phyloP scores from a whole-genome alignment of 2,329 filamentous ascomycete genomes.

The Stachybotrys chartarum region DNA sequence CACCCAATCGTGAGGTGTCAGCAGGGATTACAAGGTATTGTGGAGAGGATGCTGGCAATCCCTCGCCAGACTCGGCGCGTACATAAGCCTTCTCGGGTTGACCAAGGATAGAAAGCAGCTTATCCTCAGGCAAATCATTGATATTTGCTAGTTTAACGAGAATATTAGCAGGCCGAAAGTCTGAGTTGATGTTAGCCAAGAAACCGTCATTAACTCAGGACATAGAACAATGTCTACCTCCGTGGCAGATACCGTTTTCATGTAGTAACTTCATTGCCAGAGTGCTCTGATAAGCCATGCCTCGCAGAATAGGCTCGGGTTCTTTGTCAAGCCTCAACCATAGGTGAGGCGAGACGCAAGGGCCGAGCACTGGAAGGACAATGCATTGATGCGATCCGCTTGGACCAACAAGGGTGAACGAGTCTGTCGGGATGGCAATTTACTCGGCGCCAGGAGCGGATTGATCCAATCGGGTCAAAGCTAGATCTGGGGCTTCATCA shows the following conservation, averaged over 20 bases:
- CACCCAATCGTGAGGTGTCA: background rate
- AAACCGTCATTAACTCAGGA: too few species aligned
- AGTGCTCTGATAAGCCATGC: conserved; percentile 10
- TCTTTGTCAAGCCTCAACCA: conserved; percentile 5
- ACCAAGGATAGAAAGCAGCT: conserved; percentile 11
- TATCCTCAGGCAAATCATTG: conserved; percentile 12
- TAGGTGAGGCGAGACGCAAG: conserved; percentile 10
- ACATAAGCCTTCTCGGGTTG: conserved; percentile 4
- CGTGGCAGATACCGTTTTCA: conserved; percentile 18
- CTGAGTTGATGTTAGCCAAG: background rate
- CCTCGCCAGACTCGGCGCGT: conserved; percentile 2
- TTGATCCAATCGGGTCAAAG: background rate
- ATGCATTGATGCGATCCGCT: conserved; percentile 19
- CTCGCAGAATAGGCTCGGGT: conserved; percentile 5
- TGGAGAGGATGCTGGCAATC: conserved; percentile 9
- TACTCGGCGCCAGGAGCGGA: background rate
- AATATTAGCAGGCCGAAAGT: conserved; percentile 20
- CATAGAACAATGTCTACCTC: conserved; percentile 12
- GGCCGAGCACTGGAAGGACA: conserved; percentile 18
- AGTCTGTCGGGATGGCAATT: conserved; percentile 11
- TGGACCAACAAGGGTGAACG: conserved; percentile 13
- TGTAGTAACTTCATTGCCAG: conserved; percentile 17
- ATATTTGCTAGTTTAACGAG: conserved; percentile 12
- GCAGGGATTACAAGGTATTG: conserved; percentile 14
- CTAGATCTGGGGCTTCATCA: background rate